These are phyloP conservation scores for Micromonas pusilla DNA, from an alignment of 139 green algal species.

Conservation along the genomic window DNA sequence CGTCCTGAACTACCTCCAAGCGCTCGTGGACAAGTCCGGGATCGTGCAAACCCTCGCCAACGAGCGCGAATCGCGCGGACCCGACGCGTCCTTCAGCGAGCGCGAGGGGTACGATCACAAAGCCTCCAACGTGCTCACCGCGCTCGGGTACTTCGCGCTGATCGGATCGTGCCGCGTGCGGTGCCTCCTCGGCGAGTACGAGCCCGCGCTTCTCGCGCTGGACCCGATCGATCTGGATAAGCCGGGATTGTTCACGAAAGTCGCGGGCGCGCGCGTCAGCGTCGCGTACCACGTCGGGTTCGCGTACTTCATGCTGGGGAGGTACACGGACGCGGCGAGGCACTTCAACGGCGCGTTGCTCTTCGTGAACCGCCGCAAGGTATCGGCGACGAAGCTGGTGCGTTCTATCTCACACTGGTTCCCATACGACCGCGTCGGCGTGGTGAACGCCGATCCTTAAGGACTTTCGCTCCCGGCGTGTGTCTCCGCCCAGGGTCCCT, in stretches of 20 bases:
- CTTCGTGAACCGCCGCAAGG: conserved; percentile 58
- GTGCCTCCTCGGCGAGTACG: conserved; percentile 86
- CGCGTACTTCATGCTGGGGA: conserved; percentile 73
- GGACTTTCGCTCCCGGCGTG: too few species aligned
- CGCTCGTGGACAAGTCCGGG: conserved; percentile 74
- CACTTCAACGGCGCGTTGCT: conserved; percentile 80
- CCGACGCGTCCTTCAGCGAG: conserved; percentile 45
- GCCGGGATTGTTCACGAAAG: conserved; percentile 64
- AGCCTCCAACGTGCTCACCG: conserved; percentile 84
- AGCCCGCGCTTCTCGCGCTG: conserved; percentile 58
- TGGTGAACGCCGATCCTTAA: too few species aligned
- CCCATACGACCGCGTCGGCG: too few species aligned
- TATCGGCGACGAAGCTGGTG: conserved; percentile 21
- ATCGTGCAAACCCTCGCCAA: conserved; percentile 60
- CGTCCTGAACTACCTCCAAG: conserved; percentile 80
- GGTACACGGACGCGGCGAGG: conserved; percentile 75
- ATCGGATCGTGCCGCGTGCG: conserved; percentile 85
- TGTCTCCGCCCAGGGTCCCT: too few species aligned
- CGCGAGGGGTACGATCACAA: conserved; percentile 67
- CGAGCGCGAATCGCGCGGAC: conserved; percentile 49
- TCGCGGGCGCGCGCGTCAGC: conserved; percentile 75
- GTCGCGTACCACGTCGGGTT: conserved; percentile 95
- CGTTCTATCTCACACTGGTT: too few species aligned
- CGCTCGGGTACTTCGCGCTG: conserved; percentile 88
- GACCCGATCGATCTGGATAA: conserved; percentile 57